Percentiles rank a stretch among this genome's conserved stretches.
Evolutionary conservation across 208 protist species (phyloP).

Genomic region (Novymonas esmeraldas): DNA sequence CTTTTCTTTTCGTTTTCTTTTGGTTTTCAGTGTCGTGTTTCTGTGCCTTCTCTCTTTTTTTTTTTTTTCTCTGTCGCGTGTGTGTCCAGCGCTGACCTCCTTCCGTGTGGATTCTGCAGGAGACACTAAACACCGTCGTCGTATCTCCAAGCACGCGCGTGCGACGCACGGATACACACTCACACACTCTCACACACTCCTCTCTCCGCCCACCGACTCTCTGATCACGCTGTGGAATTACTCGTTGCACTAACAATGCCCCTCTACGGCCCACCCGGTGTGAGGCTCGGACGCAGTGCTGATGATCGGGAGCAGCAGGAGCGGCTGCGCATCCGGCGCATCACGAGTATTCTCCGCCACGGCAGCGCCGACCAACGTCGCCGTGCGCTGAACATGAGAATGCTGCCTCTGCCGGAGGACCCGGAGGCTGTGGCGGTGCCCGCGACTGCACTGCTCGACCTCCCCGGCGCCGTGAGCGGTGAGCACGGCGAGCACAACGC

Average conservation of each 20-base stretch:
- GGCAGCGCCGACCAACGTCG: conserved; percentile 15
- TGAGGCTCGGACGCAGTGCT: background rate
- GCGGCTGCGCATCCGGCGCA: background rate
- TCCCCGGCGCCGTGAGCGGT: background rate
- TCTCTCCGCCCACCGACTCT: too few relatives aligned
- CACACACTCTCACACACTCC: too few relatives aligned
- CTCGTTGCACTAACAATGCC: conserved; percentile 3
- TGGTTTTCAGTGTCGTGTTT: too few relatives aligned
- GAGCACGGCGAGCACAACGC: background rate
- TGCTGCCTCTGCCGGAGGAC: conserved; percentile 7
- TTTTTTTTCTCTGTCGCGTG: too few relatives aligned
- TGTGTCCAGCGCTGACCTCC: too few relatives aligned
- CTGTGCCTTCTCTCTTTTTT: too few relatives aligned
- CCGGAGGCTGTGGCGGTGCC: conserved; percentile 8
- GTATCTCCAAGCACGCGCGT: too few relatives aligned
- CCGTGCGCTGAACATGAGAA: conserved; percentile 4
- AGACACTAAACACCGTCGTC: too few relatives aligned
- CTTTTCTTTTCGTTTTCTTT: too few relatives aligned
- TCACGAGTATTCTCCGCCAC: conserved; percentile 5
- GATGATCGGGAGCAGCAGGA: background rate
- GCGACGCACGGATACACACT: too few relatives aligned
- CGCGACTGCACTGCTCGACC: conserved; percentile 19
- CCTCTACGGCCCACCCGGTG: background rate
- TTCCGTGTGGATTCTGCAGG: too few relatives aligned
- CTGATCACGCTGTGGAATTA: too few relatives aligned